Evolutionary conservation across 2,329 filamentous ascomycete species (phyloP).

Genomic region (Amauroascus niger): DNA sequence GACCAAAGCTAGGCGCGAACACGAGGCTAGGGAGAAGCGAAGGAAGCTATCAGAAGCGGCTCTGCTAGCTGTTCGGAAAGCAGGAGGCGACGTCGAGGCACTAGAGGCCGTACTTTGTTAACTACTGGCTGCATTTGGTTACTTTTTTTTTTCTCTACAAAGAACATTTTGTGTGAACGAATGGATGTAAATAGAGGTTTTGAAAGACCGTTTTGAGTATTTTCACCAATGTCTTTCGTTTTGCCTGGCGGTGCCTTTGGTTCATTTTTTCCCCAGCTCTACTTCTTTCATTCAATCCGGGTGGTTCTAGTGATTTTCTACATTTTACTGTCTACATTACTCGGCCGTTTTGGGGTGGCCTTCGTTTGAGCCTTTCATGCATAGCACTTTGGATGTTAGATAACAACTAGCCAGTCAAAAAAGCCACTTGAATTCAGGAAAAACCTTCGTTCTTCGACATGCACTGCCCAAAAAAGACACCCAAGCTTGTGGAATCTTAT

Average conservation of each 20-base stretch:
- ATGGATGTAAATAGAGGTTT: slow-evolving; percentile 6
- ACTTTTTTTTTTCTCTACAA: slow-evolving; percentile 16
- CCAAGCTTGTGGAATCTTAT: neutral
- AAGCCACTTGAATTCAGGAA: neutral
- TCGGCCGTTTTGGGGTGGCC: neutral
- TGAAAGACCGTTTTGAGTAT: neutral
- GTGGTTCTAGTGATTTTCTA: neutral
- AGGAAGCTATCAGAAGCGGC: slow-evolving; percentile 37
- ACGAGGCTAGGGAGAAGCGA: slow-evolving; percentile 71
- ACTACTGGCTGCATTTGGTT: slow-evolving; percentile 14
- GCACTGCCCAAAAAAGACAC: neutral
- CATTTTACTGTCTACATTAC: neutral
- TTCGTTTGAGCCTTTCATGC: neutral
- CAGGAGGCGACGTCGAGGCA: slow-evolving; percentile 39
- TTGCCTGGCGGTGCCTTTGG: neutral
- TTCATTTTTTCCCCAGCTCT: neutral
- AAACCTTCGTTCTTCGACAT: no score
- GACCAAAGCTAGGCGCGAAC: slow-evolving; percentile 86
- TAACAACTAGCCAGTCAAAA: no score
- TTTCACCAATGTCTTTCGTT: neutral
- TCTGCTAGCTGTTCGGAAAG: slow-evolving; percentile 36
- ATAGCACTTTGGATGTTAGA: no score
- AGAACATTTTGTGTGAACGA: slow-evolving; percentile 15
- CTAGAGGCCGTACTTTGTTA: slow-evolving; percentile 34
- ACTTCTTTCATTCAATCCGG: neutral